Evolutionary conservation across 164 flowering plant genomes (phyloP), one percentile per base, ranked within the genome.

Genomic region (Dillenia suffruticosa): DNA sequence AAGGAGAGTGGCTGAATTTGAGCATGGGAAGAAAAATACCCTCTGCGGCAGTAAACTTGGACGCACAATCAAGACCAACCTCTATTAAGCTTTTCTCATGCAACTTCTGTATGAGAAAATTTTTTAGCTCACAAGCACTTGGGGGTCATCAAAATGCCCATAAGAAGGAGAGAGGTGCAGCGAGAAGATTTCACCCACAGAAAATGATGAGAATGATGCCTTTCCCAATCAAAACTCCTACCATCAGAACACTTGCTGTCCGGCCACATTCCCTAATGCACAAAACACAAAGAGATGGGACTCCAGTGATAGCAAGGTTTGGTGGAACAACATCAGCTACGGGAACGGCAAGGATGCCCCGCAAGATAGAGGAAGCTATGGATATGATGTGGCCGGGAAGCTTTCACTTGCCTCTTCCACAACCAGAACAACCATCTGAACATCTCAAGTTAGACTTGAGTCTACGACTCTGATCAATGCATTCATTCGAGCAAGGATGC

Each of bases 71-170:
- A 49, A 76, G 77, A 65, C 72, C 77, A 12, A 54, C 70, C 59
- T 62, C 82, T 9, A 32, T 69, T 56, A 91, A 82, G 77, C 72
- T 88, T 51, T 91, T 83, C 69, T 85, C 92, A 24, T 91, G 97
- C 68, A 84, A 88, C 74, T 91, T 84, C 71, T 91, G 97, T 79
- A 79, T 70, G 88, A 82, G 97, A 65, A 91, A 91, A 66, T 91
- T 91, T 73, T 87, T 58, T 78, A 91, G 96, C 52, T 88, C 97
- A 54, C 97, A 91, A 66, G 97, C 97, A 59, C 60, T 91, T 57
- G 97, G 97, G 2, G 97, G 97, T 45, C 97, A 91, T 63, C 97
- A 91, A 56, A 90, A 90, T 72, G 97, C 97, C n/a, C 97, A 91
- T 81, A 91, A 85, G 74, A 78, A 85, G 68, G 95, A 91, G 61